Evolutionary conservation across 139 green algal genomes (phyloP), one percentile per base, ranked within the genome.

Genomic region (Haematococcus sp.): DNA sequence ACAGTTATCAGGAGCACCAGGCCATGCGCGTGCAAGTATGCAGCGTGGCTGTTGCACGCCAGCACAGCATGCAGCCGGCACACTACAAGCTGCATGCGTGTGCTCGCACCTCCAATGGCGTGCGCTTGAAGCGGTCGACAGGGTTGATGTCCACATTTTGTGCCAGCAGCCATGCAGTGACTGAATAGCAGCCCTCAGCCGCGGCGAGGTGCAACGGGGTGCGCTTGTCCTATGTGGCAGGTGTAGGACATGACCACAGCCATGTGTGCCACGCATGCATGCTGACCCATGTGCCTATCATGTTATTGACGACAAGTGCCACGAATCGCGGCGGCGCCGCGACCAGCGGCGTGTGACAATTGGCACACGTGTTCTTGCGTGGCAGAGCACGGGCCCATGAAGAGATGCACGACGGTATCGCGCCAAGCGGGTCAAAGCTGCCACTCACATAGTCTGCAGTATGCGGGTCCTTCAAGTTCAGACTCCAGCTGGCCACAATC

Each of bases 91-190:
- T 49, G 7, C 40, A 7, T 49, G 40, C 40, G 11, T 49, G 52
- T 34, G 4, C 15, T 16, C 80, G 16, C 43, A 94, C 92, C 88
- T 98, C 90, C 1, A 97, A 76, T 0, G 93, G 93, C 1, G 93
- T 98, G 40, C 91, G 83, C 51, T 91, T 88, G 84, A 97, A 98
- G 28, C 92, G 79, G 78, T 97, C 93, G 0, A 97, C 59, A 19
- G 88, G 75, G 66, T 96, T 97, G 64, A 89, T 59, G n/a, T 90
- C 64, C 25, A 81, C 86, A 2, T 78, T 61, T 19, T 97, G 71
- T 23, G 83, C 71, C n/a, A 97, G 70, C 27, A 98, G 85, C 93
- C 93, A 98, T 25, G 92, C 80, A 3, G 87, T 83, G 1, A 95
- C 89, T 27, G 81, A 82, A 73, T 92, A 94, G 32, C 81, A 89